A percentile compares a stretch with the other conserved stretches of the same genome.
These are phyloP conservation scores for Aspergillus pseudoterreus DNA, from an alignment of 2,329 filamentous ascomycete genomes.

Conservation along the genomic window DNA sequence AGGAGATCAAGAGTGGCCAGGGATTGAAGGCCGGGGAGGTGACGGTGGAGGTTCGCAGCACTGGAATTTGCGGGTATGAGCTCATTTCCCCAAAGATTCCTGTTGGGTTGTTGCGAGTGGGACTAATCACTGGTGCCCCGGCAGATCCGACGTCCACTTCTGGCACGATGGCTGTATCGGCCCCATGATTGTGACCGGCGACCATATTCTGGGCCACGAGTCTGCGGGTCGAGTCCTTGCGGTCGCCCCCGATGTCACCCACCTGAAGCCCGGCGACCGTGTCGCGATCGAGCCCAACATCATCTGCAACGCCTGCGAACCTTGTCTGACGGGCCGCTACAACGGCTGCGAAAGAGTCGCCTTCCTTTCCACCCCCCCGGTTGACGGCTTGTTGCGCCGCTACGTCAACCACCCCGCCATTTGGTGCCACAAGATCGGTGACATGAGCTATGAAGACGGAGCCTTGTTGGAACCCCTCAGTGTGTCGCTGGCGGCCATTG, in stretches of 20 bases:
- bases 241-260: constrained; percentile 67
- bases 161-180: constrained; percentile 95
- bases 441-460: constrained; percentile 89
- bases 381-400: constrained; percentile 79
- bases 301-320: constrained; percentile 86
- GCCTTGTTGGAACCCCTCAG: constrained; percentile 85
- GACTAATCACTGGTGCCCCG: constrained; percentile 8
- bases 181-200: constrained; percentile 84
- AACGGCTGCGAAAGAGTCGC: constrained; percentile 85
- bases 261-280: constrained; percentile 78
- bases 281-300: constrained; percentile 93
- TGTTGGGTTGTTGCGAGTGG: background rate
- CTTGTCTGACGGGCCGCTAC: constrained; percentile 87
- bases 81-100: background rate
- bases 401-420: constrained; percentile 93
- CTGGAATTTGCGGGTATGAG: constrained; percentile 85
- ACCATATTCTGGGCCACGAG: constrained; percentile 93
- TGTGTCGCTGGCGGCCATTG: constrained; percentile 83
- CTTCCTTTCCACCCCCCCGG: constrained; percentile 88
- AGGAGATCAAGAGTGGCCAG: constrained; percentile 66
- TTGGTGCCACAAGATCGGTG: constrained; percentile 94
- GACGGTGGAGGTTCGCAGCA: constrained; percentile 84
- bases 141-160: constrained; percentile 89
- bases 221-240: constrained; percentile 75
- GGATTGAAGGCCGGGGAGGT: constrained; percentile 77